Evolutionary conservation across 164 flowering plant species (phyloP), one percentile per base, ranked within the genome.

Genomic region (Houttuynia cordata): DNA sequence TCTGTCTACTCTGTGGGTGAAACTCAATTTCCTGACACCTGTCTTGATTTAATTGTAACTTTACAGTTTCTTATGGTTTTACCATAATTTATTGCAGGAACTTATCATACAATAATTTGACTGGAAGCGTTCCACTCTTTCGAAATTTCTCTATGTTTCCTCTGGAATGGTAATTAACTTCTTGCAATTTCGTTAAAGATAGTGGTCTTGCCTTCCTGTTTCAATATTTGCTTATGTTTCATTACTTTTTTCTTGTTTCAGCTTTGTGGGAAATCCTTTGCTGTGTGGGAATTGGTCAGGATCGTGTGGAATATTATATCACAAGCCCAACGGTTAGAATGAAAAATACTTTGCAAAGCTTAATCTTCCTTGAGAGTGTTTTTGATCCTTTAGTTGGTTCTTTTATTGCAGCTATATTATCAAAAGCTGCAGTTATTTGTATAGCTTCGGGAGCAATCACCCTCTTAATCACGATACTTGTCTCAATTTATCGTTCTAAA

Each of bases 251-350:
- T 63, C 40, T 13, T 18, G 47, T n/a, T 14, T 23, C 77, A 92
- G 98, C 73, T 92, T 85, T 62, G 57, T 78, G 39, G 98, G 98
- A 30, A 92, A 92, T 67, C 85, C 96, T 18, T 71, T 80, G 5
- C 61, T 92, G 24, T 87, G 96, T 70, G 90, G 93, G 17, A 76
- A 87, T 66, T 89, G 96, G 96, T 24, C 69, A 24, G 89, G 95
- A 58, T 87, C 95, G 22, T 89, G 96, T 65, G 74, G 74, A 9
- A 78, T 88, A 15, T 68, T 55, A 67, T 59, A 41, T 6, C 69
- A 68, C 20, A 82, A 72, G 66, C 56, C 89, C 14, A 83, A 74
- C 79, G 98, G 98, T 92, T 69, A 8, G 10, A 2, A 1, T 45
- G 49, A 2, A 45, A 45, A 17, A 45, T 17, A 4, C 14, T 8